Percentiles rank a stretch among this genome's conserved stretches.
Evolutionary conservation across 192 early-diverging fungal genomes (phyloP).

Genomic region (Backusella sp.): DNA sequence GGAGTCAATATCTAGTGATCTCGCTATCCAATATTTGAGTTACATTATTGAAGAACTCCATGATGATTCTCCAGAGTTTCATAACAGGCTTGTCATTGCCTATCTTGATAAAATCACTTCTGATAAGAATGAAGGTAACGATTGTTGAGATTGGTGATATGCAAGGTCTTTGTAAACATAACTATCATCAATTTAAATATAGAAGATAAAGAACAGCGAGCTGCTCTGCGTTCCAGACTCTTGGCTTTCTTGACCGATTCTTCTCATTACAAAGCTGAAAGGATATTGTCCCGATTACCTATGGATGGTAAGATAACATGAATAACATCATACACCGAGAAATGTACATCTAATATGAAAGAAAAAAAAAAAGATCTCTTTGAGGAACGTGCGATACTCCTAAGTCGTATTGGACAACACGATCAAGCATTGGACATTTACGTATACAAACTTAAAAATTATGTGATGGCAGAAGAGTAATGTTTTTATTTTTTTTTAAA

Average conservation of each 20-base stretch:
- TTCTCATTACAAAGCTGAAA: slow-evolving; percentile 70
- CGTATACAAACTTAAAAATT: slow-evolving; percentile 76
- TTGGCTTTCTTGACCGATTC: slow-evolving; percentile 72
- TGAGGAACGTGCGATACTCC: slow-evolving; percentile 78
- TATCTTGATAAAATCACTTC: slow-evolving; percentile 68
- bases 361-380: slow-evolving; percentile 58
- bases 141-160: neutral
- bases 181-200: neutral
- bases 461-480: slow-evolving; percentile 66
- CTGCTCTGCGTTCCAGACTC: slow-evolving; percentile 34
- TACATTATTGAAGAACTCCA: slow-evolving; percentile 72
- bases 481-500: slow-evolving; percentile 4
- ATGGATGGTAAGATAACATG: slow-evolving; percentile 54
- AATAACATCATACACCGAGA: neutral
- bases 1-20: slow-evolving; percentile 58
- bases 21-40: slow-evolving; percentile 77
- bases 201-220: slow-evolving; percentile 6
- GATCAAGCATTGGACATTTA: slow-evolving; percentile 83
- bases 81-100: slow-evolving; percentile 77
- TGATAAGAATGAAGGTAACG: slow-evolving; percentile 3
- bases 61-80: slow-evolving; percentile 68
- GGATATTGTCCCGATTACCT: slow-evolving; percentile 71
- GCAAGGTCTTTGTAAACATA: slow-evolving; percentile 7
- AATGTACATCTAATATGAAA: neutral
- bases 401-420: slow-evolving; percentile 82